Percentiles rank a stretch among this genome's conserved stretches.
phyloP scores from a whole-genome alignment of 2,329 filamentous ascomycete genomes.

The Neonectria magnoliae region DNA sequence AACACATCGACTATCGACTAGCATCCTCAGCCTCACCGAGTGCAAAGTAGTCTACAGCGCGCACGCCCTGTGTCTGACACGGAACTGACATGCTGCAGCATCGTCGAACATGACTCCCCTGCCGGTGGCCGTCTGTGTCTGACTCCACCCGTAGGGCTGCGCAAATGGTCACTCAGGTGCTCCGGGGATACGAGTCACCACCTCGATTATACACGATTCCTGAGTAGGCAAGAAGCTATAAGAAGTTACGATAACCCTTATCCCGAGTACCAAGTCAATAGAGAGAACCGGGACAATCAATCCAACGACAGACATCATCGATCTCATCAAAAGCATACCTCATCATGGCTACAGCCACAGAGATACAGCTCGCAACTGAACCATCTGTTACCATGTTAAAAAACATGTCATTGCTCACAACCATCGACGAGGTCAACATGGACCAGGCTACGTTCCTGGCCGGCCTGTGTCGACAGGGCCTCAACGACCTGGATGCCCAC shows the following conservation, averaged over 20 bases:
- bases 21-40: not conserved
- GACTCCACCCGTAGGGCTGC: constrained; percentile 36
- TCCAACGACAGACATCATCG: not conserved
- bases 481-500: constrained; percentile 41
- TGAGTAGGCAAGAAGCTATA: too few species aligned
- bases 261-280: not conserved
- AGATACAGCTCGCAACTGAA: constrained; percentile 39
- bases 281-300: not conserved
- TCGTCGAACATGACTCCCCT: not conserved
- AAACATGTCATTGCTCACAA: constrained; percentile 2
- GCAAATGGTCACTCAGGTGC: not conserved
- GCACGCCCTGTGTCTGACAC: constrained; percentile 38
- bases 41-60: too few species aligned
- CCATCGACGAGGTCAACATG: constrained; percentile 31
- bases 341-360: constrained; percentile 47
- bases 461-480: constrained; percentile 42
- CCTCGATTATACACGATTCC: not conserved
- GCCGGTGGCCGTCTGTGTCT: not conserved
- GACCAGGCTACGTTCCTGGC: constrained; percentile 44
- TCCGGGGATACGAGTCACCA: not conserved
- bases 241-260: not conserved
- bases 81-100: constrained; percentile 8
- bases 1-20: not conserved
- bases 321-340: not conserved
- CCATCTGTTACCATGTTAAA: constrained; percentile 25